Evolutionary conservation across 2,329 filamentous ascomycete genomes (phyloP).

Genomic region (Xylariales sp.): DNA sequence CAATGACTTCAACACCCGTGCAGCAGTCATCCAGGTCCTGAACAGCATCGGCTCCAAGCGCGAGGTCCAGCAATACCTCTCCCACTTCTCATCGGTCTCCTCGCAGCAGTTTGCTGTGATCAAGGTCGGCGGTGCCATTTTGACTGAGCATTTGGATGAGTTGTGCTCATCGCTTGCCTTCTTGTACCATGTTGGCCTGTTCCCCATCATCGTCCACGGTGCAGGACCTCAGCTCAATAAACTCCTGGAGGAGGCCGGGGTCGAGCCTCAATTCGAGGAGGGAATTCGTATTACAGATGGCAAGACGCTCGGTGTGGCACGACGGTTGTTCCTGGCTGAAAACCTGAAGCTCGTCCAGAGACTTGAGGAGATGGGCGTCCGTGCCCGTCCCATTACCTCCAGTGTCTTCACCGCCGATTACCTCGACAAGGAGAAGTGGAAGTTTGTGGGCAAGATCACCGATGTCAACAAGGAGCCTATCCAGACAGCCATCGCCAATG

Average conservation of each 20-base stretch:
- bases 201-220: slow-evolving; percentile 92
- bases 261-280: slow-evolving; percentile 94
- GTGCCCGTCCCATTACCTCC: slow-evolving; percentile 81
- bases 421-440: slow-evolving; percentile 93
- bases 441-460: slow-evolving; percentile 92
- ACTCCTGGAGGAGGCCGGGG: slow-evolving; percentile 81
- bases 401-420: slow-evolving; percentile 93
- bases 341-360: slow-evolving; percentile 90
- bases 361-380: slow-evolving; percentile 83
- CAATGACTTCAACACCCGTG: slow-evolving; percentile 60
- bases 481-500: slow-evolving; percentile 83
- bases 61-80: slow-evolving; percentile 95
- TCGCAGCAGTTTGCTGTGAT: slow-evolving; percentile 98
- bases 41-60: slow-evolving; percentile 95
- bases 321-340: slow-evolving; percentile 91
- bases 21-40: slow-evolving; percentile 82
- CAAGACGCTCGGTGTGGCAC: slow-evolving; percentile 86
- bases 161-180: slow-evolving; percentile 86
- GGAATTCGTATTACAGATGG: slow-evolving; percentile 94
- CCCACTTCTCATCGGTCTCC: slow-evolving; percentile 93
- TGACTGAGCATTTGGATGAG: slow-evolving; percentile 90
- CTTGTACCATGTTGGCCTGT: slow-evolving; percentile 90
- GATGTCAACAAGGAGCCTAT: slow-evolving; percentile 87
- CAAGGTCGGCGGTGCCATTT: slow-evolving; percentile 94
- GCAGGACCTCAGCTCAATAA: slow-evolving; percentile 93